Evolutionary conservation across 306 rosid genomes (phyloP).

Genomic region (Sicyos edulis): DNA sequence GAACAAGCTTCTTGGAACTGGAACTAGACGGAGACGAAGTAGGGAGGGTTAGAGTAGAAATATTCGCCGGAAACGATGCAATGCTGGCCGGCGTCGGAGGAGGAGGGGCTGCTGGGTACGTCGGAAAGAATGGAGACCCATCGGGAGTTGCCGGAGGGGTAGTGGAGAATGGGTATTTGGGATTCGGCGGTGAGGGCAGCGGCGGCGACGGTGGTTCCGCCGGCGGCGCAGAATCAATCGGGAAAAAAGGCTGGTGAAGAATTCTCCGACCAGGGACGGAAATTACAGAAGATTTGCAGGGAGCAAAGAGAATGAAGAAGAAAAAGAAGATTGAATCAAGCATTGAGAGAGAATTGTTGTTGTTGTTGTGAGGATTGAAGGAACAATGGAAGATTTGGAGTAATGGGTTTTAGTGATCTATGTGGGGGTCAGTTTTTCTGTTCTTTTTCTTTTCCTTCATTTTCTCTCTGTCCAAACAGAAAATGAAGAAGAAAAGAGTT

Average conservation of each 20-base stretch:
- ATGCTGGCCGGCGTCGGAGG: conserved; percentile 59
- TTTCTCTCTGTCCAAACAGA: not conserved
- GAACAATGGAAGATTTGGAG: conserved; percentile 20
- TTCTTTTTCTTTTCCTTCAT: not conserved
- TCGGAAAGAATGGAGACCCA: conserved; percentile 73
- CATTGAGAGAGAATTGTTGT: conserved; percentile 34
- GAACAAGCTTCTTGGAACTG: conserved; percentile 38
- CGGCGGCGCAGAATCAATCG: conserved; percentile 37
- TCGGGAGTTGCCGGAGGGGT: conserved; percentile 34
- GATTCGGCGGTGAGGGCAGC: conserved; percentile 21
- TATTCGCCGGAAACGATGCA: conserved; percentile 87
- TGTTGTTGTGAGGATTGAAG: not conserved
- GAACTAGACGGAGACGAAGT: conserved; percentile 31
- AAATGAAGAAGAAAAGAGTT: not conserved
- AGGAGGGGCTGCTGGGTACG: conserved; percentile 48
- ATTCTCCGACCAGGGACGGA: conserved; percentile 32
- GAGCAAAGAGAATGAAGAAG: conserved; percentile 11
- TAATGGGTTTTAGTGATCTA: conserved; percentile 24
- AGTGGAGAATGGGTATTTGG: conserved; percentile 67
- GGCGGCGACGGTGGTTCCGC: conserved; percentile 23
- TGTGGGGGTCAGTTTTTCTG: conserved; percentile 13
- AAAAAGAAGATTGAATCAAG: conserved; percentile 22
- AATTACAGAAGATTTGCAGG: conserved; percentile 9
- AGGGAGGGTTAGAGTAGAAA: conserved; percentile 77
- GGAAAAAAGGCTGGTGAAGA: conserved; percentile 61